Evolutionary conservation across 768 basidiomycete genomes (phyloP).

Genomic region (Tulasnella sp.): DNA sequence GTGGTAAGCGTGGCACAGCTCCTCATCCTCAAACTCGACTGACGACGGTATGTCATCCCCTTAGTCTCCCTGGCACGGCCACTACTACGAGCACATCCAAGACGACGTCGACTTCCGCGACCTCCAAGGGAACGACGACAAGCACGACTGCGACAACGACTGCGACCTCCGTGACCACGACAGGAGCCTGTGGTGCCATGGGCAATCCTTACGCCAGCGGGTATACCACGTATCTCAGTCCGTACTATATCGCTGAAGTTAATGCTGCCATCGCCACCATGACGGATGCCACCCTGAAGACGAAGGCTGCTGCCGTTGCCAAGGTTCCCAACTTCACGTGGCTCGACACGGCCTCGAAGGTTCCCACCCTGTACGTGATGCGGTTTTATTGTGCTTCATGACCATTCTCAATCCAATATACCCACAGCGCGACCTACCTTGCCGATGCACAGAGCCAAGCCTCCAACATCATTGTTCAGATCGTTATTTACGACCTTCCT

Average conservation of each 20-base stretch:
- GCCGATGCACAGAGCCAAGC: constrained; percentile 45
- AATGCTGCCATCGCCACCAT: constrained; percentile 39
- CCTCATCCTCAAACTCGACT: background rate
- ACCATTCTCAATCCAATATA: background rate
- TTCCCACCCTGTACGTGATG: constrained; percentile 31
- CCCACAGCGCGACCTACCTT: constrained; percentile 44
- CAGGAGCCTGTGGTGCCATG: constrained; percentile 32
- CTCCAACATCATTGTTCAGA: constrained; percentile 36
- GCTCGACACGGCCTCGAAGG: constrained; percentile 49
- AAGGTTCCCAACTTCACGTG: constrained; percentile 53
- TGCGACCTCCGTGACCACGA: constrained; percentile 23
- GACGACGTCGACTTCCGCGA: constrained; percentile 1
- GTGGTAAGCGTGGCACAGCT: constrained; percentile 6
- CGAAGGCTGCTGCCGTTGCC: constrained; percentile 45
- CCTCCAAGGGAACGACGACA: constrained; percentile 3
- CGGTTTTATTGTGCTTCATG: background rate
- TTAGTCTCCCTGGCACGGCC: constrained; percentile 4
- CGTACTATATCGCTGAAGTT: constrained; percentile 48
- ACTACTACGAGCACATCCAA: constrained; percentile 3
- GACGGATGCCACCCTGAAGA: constrained; percentile 37
- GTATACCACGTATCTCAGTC: constrained; percentile 21
- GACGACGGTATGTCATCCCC: background rate
- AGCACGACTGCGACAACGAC: constrained; percentile 22
- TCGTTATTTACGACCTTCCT: constrained; percentile 44
- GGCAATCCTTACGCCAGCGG: constrained; percentile 39